Conservation (phyloP, 192 early-diverging fungal species). For the Coemansia sp. region DNA sequence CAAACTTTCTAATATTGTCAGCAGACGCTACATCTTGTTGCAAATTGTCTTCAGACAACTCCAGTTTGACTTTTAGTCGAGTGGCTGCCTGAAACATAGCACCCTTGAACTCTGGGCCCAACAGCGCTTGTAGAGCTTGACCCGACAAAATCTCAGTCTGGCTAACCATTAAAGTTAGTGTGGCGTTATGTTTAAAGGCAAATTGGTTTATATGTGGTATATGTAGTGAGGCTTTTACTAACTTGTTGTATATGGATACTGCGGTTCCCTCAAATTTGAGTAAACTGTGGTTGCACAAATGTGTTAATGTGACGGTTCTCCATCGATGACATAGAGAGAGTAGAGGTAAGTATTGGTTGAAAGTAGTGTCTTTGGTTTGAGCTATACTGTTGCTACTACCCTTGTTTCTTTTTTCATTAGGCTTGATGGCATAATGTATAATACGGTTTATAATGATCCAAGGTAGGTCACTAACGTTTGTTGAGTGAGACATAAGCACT, state of each 20-base stretch:
- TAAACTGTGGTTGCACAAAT: conserved; percentile 5
- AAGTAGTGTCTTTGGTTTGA: background rate
- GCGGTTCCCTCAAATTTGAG: background rate
- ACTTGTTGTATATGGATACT: background rate
- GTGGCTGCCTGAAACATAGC: background rate
- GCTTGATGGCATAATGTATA: background rate
- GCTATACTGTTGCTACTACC: background rate
- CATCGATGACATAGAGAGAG: conserved; percentile 7
- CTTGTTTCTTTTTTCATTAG: background rate
- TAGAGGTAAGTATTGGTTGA: background rate
- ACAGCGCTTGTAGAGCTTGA: background rate
- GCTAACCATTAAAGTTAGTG: background rate
- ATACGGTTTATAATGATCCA: conserved; percentile 10
- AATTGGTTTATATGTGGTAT: background rate
- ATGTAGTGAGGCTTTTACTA: background rate
- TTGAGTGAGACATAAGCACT: background rate
- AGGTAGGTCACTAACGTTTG: background rate
- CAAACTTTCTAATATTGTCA: background rate
- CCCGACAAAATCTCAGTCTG: background rate
- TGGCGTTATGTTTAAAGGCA: conserved; percentile 3
- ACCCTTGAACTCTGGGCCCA: background rate
- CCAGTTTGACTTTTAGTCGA: background rate
- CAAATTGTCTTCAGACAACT: background rate
- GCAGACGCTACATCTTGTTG: background rate
- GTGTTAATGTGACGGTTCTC: background rate